phyloP scores from a whole-genome alignment of 2,329 filamentous ascomycete species.

The Pseudogymnoascus sp. region DNA sequence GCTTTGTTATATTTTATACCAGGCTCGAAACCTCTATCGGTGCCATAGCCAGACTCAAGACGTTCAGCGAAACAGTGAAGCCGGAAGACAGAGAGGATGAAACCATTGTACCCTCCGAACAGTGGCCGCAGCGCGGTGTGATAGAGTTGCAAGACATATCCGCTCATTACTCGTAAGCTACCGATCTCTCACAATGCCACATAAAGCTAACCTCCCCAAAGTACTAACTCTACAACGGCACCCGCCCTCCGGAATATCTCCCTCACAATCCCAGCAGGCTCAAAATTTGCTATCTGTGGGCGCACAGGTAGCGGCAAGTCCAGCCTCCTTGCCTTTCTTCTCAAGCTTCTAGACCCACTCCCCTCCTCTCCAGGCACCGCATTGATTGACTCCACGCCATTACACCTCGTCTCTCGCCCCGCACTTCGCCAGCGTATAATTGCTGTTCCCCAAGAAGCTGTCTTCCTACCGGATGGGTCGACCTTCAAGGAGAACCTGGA shows the following conservation, averaged over 20 bases:
- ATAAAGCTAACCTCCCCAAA: neutral
- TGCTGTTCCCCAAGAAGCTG: slow-evolving; percentile 46
- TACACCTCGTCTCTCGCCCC: slow-evolving; percentile 34
- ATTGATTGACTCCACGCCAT: slow-evolving; percentile 37
- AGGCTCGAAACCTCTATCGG: neutral
- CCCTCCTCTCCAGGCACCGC: slow-evolving; percentile 30
- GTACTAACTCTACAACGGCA: slow-evolving; percentile 16
- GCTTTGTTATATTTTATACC: slow-evolving; percentile 13
- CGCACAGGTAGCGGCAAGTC: slow-evolving; percentile 36
- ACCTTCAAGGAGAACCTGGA: slow-evolving; percentile 39
- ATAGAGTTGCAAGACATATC: slow-evolving; percentile 21
- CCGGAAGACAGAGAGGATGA: neutral
- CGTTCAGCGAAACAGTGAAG: neutral
- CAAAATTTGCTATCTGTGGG: slow-evolving; percentile 31
- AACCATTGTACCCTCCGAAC: neutral
- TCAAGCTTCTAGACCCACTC: slow-evolving; percentile 33
- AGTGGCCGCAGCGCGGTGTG: slow-evolving; percentile 20
- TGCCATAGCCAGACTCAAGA: slow-evolving; percentile 2
- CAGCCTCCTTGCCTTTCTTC: slow-evolving; percentile 33
- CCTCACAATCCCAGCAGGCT: slow-evolving; percentile 25
- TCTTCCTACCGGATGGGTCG: slow-evolving; percentile 42
- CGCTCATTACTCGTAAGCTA: slow-evolving; percentile 20
- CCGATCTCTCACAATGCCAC: neutral
- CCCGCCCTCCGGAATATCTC: slow-evolving; percentile 27
- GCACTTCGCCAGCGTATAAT: slow-evolving; percentile 42